A percentile compares a stretch with the other conserved stretches of the same genome.
Evolutionary conservation across 2,329 filamentous ascomycete species (phyloP).

Genomic region (Mycosphaerella sp.): DNA sequence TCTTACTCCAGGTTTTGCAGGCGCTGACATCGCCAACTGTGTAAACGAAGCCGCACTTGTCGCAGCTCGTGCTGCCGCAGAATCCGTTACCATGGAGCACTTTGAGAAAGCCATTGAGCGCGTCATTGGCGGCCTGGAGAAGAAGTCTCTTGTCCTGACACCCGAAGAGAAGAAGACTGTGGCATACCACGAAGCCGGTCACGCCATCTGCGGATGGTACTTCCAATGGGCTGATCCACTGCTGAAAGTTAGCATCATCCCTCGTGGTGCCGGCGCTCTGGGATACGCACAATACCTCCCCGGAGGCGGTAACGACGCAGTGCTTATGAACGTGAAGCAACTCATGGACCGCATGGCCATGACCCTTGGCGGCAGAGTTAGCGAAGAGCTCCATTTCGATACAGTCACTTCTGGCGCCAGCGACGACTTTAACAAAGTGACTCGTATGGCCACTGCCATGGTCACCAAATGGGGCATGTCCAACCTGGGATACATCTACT

Average conservation of each 20-base stretch:
- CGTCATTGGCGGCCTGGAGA: slow-evolving; percentile 91
- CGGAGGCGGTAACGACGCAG: slow-evolving; percentile 78
- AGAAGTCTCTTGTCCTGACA: slow-evolving; percentile 89
- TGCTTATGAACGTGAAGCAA: slow-evolving; percentile 92
- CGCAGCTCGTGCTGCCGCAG: slow-evolving; percentile 75
- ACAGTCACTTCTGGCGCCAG: slow-evolving; percentile 92
- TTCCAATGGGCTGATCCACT: slow-evolving; percentile 94
- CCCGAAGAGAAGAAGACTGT: slow-evolving; percentile 94
- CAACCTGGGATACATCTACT: slow-evolving; percentile 89
- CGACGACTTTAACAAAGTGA: slow-evolving; percentile 98
- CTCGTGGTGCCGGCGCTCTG: slow-evolving; percentile 84
- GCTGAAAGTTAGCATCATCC: slow-evolving; percentile 97
- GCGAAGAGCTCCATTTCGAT: slow-evolving; percentile 93
- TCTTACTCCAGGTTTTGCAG: slow-evolving; percentile 91
- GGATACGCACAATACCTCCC: slow-evolving; percentile 98
- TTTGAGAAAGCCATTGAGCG: slow-evolving; percentile 98
- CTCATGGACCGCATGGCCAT: slow-evolving; percentile 99
- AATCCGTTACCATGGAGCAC: slow-evolving; percentile 77
- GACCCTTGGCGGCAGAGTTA: slow-evolving; percentile 92
- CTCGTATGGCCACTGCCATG: slow-evolving; percentile 91
- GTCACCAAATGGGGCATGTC: slow-evolving; percentile 99
- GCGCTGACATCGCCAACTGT: slow-evolving; percentile 96
- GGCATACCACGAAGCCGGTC: slow-evolving; percentile 95
- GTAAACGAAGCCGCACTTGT: slow-evolving; percentile 96
- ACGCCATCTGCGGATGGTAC: slow-evolving; percentile 98